These are phyloP conservation scores for Vitis hybrid DNA, from an alignment of 177 flowering plant genomes.

Conservation along the genomic window DNA sequence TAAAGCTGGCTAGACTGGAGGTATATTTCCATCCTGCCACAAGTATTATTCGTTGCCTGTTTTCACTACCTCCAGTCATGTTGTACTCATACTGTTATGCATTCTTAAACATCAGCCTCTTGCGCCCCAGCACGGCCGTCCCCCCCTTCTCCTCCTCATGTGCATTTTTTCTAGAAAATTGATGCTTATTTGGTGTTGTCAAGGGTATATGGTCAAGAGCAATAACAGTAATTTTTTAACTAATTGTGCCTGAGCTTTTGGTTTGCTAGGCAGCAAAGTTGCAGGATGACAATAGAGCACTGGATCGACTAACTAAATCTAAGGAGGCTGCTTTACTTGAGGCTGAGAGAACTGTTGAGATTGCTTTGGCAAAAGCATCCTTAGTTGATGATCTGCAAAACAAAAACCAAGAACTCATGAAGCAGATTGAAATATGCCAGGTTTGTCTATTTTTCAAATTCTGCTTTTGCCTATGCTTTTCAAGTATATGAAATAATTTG, in stretches of 20 bases:
- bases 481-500: background rate
- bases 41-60: background rate
- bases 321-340: slow-evolving; percentile 78
- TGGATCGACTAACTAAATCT: slow-evolving; percentile 74
- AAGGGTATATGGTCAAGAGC: background rate
- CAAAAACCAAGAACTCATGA: slow-evolving; percentile 70
- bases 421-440: slow-evolving; percentile 80
- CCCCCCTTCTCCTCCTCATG: background rate
- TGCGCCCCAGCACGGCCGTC: background rate
- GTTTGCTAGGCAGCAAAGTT: slow-evolving; percentile 49
- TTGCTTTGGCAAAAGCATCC: slow-evolving; percentile 68
- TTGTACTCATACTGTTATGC: too few species aligned
- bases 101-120: slow-evolving; percentile 2
- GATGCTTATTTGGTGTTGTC: background rate
- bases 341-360: slow-evolving; percentile 63
- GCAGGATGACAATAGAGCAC: slow-evolving; percentile 72
- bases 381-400: slow-evolving; percentile 78
- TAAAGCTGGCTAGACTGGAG: slow-evolving; percentile 62
- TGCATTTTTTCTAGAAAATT: background rate
- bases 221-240: background rate
- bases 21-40: slow-evolving; percentile 20
- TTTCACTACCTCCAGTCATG: too few species aligned
- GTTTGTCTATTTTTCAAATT: slow-evolving; percentile 23
- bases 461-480: background rate
- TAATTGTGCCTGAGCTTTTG: background rate